Evolutionary conservation across 2,329 filamentous ascomycete species (phyloP).

Genomic region (Colletotrichum sp.): DNA sequence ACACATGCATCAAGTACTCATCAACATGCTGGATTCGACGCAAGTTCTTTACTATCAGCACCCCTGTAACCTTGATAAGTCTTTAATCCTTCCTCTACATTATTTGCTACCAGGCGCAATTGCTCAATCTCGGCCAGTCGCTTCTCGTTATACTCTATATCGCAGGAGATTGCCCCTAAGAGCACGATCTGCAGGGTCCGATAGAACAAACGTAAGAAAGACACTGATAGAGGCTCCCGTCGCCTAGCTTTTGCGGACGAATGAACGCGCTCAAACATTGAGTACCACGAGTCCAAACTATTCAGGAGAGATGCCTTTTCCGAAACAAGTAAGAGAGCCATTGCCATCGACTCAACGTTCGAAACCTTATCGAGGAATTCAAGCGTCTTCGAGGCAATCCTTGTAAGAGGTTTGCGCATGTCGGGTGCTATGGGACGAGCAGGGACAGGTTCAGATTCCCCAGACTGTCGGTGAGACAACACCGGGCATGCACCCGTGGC

Average conservation of each 20-base stretch:
- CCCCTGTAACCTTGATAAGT: constrained; percentile 26
- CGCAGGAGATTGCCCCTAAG: constrained; percentile 34
- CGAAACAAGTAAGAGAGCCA: constrained; percentile 28
- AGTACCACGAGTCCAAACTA: constrained; percentile 37
- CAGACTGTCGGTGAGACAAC: constrained; percentile 25
- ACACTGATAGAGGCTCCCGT: constrained; percentile 33
- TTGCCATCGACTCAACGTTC: constrained; percentile 24
- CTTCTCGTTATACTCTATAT: constrained; percentile 27
- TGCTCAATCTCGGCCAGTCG: constrained; percentile 34
- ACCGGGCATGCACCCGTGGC: constrained; percentile 23
- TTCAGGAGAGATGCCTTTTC: constrained; percentile 35
- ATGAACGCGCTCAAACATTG: constrained; percentile 29
- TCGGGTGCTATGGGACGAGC: constrained; percentile 38
- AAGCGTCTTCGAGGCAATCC: constrained; percentile 35
- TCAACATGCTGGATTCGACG: background rate
- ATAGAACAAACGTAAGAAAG: constrained; percentile 40
- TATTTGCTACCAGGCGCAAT: constrained; percentile 33
- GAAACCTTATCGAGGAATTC: constrained; percentile 35
- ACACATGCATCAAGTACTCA: background rate
- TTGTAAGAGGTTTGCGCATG: constrained; percentile 38
- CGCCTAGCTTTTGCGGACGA: constrained; percentile 18
- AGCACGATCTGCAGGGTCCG: constrained; percentile 37
- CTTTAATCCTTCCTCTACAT: constrained; percentile 34
- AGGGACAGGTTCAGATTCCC: constrained; percentile 25
- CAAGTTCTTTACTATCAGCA: background rate